phyloP scores from a whole-genome alignment of 2,329 filamentous ascomycete species.

The Phialophora chinensis region DNA sequence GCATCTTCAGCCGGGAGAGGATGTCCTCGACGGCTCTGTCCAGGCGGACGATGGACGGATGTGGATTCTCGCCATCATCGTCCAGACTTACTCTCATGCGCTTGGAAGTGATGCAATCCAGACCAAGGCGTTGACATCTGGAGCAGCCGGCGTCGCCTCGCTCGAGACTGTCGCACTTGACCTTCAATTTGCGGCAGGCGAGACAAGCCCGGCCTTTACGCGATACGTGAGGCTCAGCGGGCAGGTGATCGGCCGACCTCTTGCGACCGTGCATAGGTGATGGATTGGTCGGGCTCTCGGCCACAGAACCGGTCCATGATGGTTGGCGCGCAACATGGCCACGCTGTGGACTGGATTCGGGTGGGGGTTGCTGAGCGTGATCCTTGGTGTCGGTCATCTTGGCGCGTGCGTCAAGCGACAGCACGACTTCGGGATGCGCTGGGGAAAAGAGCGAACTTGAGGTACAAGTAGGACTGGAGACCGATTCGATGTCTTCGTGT shows the following conservation, averaged over 20 bases:
- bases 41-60: constrained; percentile 36
- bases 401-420: neutral
- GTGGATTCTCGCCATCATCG: constrained; percentile 36
- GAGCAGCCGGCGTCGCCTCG: constrained; percentile 38
- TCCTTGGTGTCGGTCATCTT: constrained; percentile 24
- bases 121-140: constrained; percentile 38
- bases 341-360: constrained; percentile 26
- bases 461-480: neutral
- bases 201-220: constrained; percentile 40
- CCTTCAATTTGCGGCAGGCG: constrained; percentile 39
- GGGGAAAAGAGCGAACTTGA: neutral
- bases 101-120: constrained; percentile 39
- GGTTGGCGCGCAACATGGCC: constrained; percentile 21
- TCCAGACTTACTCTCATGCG: constrained; percentile 36
- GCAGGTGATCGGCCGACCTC: constrained; percentile 35
- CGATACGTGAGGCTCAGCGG: constrained; percentile 34
- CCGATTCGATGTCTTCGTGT: neutral
- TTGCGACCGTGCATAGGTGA: constrained; percentile 30
- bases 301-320: constrained; percentile 31
- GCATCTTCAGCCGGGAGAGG: constrained; percentile 37
- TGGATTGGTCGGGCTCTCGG: constrained; percentile 14
- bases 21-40: constrained; percentile 39
- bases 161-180: constrained; percentile 40
- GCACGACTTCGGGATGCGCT: neutral
- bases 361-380: constrained; percentile 13